phyloP scores from a whole-genome alignment of 2,329 filamentous ascomycete genomes.

The Fusarium newnesense region DNA sequence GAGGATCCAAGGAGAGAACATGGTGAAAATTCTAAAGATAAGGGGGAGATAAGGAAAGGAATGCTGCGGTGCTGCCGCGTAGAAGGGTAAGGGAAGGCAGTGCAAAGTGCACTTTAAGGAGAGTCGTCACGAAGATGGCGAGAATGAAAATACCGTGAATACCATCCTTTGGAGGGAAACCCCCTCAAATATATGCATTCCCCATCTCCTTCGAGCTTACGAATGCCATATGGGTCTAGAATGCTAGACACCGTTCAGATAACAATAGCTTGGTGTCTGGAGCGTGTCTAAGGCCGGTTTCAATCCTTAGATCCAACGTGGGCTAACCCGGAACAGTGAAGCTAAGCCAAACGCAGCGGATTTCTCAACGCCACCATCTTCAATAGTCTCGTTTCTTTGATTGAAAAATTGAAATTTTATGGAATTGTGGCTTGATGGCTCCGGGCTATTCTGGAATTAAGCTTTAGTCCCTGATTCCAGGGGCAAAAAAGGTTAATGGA shows the following conservation, averaged over 20 bases:
- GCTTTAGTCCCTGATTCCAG: conserved; percentile 30
- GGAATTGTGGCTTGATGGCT: conserved; percentile 28
- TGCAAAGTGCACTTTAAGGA: background rate
- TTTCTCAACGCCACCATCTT: conserved; percentile 9
- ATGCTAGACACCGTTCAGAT: background rate
- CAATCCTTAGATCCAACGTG: background rate
- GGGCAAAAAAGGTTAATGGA: background rate
- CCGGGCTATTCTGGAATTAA: background rate
- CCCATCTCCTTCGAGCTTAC: background rate
- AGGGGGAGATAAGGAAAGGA: background rate
- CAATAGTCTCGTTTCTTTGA: background rate
- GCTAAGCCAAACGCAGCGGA: conserved; percentile 5
- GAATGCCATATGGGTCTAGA: conserved; percentile 18
- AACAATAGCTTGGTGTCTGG: conserved; percentile 15
- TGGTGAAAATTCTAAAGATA: conserved; percentile 10
- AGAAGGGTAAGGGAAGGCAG: background rate
- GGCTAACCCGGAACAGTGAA: background rate
- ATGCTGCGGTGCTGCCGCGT: conserved; percentile 19
- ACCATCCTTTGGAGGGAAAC: no score
- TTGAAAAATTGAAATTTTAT: conserved; percentile 1
- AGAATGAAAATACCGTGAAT: background rate
- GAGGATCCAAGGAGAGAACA: conserved; percentile 39
- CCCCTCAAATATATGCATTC: background rate
- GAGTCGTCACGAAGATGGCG: background rate
- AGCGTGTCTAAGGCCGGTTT: conserved; percentile 11